Evolutionary conservation across 495 filamentous ascomycete species (phyloP).

Genomic region (Xylaria castorea): DNA sequence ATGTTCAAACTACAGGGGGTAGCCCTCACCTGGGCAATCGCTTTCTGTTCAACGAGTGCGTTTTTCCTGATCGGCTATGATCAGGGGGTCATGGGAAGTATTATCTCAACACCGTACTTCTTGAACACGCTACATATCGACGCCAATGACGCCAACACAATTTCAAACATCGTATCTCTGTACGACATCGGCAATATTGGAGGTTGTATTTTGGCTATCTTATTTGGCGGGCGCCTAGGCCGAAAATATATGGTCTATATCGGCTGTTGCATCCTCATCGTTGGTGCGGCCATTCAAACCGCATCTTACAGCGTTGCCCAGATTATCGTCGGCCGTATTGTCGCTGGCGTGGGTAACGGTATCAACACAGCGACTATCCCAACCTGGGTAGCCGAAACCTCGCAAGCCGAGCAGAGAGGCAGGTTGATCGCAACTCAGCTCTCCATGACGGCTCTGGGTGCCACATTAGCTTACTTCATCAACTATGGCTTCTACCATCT

Average conservation of each 20-base stretch:
- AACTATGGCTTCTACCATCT: constrained; percentile 62
- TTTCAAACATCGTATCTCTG: constrained; percentile 3
- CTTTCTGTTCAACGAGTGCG: constrained; percentile 4
- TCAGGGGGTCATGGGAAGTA: constrained; percentile 2
- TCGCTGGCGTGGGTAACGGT: constrained; percentile 65
- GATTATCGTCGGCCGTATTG: neutral
- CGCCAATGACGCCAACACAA: constrained; percentile 1
- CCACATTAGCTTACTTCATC: neutral
- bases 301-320: constrained; percentile 58
- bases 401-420: constrained; percentile 70
- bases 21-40: constrained; percentile 2
- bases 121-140: neutral
- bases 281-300: constrained; percentile 47
- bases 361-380: constrained; percentile 51
- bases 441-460: constrained; percentile 62
- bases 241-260: neutral
- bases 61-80: constrained; percentile 7
- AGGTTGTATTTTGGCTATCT: neutral
- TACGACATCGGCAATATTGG: neutral
- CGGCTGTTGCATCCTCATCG: neutral
- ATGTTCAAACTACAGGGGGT: neutral
- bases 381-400: constrained; percentile 76
- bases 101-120: neutral
- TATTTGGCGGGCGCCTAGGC: neutral
- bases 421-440: constrained; percentile 75